Conservation (phyloP, 75 land plant species). For the Pseudotsuga menziesii region DNA sequence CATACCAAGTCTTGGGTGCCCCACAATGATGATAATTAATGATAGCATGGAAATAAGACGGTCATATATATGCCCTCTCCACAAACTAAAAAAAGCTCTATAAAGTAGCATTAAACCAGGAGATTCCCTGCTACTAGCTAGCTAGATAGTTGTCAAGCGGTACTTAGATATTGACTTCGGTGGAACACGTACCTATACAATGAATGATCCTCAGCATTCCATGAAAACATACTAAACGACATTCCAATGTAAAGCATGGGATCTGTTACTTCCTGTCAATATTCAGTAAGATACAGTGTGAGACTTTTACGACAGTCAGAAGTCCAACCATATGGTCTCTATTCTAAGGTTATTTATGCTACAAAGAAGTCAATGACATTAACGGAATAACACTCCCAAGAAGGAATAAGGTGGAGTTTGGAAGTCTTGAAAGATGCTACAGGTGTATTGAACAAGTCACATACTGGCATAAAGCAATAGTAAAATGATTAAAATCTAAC, state of each 20-base stretch:
- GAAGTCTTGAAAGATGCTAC: conserved; percentile 66
- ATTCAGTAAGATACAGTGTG: background rate
- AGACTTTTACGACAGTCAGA: too few relatives aligned
- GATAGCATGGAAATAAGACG: conserved; percentile 25
- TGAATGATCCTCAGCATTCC: conserved; percentile 97
- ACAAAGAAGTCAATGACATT: background rate
- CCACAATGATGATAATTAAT: conserved; percentile 97
- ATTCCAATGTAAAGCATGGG: conserved; percentile 99
- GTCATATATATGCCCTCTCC: background rate
- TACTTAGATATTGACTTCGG: too few relatives aligned
- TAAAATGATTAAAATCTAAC: too few relatives aligned
- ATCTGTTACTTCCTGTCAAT: conserved; percentile 79
- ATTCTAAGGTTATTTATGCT: too few relatives aligned
- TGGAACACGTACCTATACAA: conserved; percentile 62
- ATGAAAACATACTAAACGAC: conserved; percentile 96
- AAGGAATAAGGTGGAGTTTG: conserved; percentile 68
- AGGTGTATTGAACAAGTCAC: background rate
- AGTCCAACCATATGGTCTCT: too few relatives aligned
- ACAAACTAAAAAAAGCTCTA: background rate
- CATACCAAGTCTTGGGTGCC: conserved; percentile 95
- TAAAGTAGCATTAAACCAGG: background rate
- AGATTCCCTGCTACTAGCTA: too few relatives aligned
- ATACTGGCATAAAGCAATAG: too few relatives aligned
- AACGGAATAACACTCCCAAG: conserved; percentile 71
- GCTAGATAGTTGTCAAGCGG: too few relatives aligned